Evolutionary conservation across 139 green algal genomes (phyloP).

Genomic region (Tetradesmus obliquus): DNA sequence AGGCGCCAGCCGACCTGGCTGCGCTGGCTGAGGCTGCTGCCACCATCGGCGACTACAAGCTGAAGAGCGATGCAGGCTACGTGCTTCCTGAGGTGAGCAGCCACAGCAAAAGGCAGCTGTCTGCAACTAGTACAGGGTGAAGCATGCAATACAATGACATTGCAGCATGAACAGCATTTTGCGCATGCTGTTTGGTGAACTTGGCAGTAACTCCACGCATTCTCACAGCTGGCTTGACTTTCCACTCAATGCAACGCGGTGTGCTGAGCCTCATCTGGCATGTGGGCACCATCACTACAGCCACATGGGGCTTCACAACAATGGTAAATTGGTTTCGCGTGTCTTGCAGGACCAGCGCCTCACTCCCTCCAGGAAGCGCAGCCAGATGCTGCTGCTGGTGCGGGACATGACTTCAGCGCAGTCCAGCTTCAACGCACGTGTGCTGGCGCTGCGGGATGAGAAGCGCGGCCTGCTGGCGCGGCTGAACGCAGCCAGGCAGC

Average conservation of each 20-base stretch:
- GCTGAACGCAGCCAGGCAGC: conserved; percentile 25
- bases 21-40: conserved; percentile 66
- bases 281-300: neutral
- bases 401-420: conserved; percentile 63
- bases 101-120: neutral
- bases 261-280: neutral
- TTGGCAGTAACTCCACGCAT: too few species aligned
- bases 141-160: neutral
- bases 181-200: too few species aligned
- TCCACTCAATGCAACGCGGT: too few species aligned
- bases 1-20: conserved; percentile 66
- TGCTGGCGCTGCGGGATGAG: conserved; percentile 73
- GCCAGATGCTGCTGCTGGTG: conserved; percentile 77
- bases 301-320: too few species aligned
- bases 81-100: conserved; percentile 67
- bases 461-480: conserved; percentile 58
- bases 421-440: conserved; percentile 76
- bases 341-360: conserved; percentile 68
- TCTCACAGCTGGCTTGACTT: too few species aligned
- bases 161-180: neutral
- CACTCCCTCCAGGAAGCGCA: conserved; percentile 71
- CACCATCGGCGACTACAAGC: conserved; percentile 87
- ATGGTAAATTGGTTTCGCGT: neutral
- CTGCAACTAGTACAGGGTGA: neutral
- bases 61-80: conserved; percentile 83